Base-by-base conservation (phyloP, 164 flowering plant genomes). In the Pachysandra terminalis region DNA sequence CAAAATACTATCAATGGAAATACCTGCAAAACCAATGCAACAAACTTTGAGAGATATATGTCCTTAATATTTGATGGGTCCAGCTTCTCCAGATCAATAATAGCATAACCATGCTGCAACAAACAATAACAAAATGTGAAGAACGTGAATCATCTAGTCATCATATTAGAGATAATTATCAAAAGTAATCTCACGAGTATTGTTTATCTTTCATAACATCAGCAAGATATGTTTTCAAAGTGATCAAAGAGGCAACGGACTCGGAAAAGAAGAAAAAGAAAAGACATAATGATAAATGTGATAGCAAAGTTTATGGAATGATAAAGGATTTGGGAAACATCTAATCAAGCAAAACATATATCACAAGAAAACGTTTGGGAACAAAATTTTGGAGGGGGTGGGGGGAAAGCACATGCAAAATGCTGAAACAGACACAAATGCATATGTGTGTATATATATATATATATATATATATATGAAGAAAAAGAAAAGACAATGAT, bases 21-120 rank as follows among this genome's bases (percentile, higher is more conserved):
- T 80, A 91, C 98, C 97, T 91, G 95, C 77, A 88, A 76, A 61
- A 94, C 78, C 70, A 80, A 69, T 8, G 96, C 67, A 59, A 80
- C 13, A 78, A 85, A 91, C 80, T 81, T 94, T 35, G 92, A 77
- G 64, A 94, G 80, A 74, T 81, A 84, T 45, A 87, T 63, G 59
- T 90, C 91, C 68, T 74, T 80, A 64, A 84, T 67, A 67, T 85
- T 75, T 61, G 78, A 81, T 60, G 87, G 81, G 64, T 83, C 78
- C 58, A 91, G 82, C 68, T 61, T 74, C 75, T 73, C 73, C 67
- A 90, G 67, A 74, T 94, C 90, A 78, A 94, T 79, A 59, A 87
- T 74, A 69, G 90, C 97, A 84, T 87, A 94, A 0, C 98, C 98
- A 51, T 81, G 79, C 98, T 94, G 87, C 82, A 74, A 67, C 21